These are phyloP conservation scores for Pestalotiopsis sp. DNA, from an alignment of 2,329 filamentous ascomycete species.

Conservation along the genomic window DNA sequence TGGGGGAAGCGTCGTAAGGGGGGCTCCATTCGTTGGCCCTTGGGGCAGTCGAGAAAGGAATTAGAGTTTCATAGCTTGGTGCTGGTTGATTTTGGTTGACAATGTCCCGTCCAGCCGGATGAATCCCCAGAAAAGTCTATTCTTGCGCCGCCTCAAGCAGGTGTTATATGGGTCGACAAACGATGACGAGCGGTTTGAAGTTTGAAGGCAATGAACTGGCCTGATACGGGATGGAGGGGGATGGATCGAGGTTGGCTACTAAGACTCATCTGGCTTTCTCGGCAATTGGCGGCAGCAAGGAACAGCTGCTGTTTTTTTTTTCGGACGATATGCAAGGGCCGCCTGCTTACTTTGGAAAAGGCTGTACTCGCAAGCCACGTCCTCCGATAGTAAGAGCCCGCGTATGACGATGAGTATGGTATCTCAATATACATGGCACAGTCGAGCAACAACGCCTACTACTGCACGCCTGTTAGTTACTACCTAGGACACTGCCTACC, in stretches of 20 bases:
- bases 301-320: not conserved
- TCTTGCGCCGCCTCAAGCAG: not conserved
- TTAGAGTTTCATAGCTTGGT: conserved; percentile 1
- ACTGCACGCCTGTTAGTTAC: too few species aligned
- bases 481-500: too few species aligned
- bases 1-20: not conserved
- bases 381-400: not conserved
- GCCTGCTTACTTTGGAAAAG: not conserved
- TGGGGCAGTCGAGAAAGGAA: not conserved
- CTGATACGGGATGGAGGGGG: not conserved
- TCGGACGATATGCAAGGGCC: not conserved
- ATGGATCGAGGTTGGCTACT: not conserved
- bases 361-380: not conserved
- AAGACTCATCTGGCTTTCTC: not conserved
- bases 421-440: not conserved
- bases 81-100: not conserved
- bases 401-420: not conserved
- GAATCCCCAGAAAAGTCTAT: not conserved
- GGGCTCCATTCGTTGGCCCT: not conserved
- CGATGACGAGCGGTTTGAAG: not conserved
- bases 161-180: not conserved
- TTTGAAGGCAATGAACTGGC: not conserved
- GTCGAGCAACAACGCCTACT: not conserved
- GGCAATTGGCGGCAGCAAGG: conserved; percentile 8
- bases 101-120: conserved; percentile 4